phyloP scores from a whole-genome alignment of 2,329 filamentous ascomycete genomes.

The Paraphaeosphaeria sporulosa region DNA sequence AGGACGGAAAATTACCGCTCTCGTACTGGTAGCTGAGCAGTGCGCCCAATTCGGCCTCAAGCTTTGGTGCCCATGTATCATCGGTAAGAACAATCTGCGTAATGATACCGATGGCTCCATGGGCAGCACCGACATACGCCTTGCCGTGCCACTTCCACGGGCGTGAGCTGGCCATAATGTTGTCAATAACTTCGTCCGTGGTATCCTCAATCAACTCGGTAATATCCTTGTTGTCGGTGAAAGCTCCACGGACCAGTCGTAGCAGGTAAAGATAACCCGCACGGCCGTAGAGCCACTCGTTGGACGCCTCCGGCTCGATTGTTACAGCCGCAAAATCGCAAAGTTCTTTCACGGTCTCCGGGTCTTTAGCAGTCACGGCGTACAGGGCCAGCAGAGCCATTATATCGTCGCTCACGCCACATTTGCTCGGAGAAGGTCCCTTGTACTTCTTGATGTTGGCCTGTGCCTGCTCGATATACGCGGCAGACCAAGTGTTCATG shows the following conservation, averaged over 20 bases:
- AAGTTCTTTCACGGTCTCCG: conserved; percentile 58
- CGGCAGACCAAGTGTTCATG: conserved; percentile 58
- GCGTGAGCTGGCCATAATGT: conserved; percentile 63
- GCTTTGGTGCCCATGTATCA: conserved; percentile 60
- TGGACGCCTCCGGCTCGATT: conserved; percentile 56
- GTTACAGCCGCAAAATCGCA: conserved; percentile 60
- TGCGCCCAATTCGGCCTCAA: conserved; percentile 62
- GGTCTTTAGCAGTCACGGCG: conserved; percentile 58
- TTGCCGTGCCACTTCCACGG: conserved; percentile 72
- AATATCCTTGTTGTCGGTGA: conserved; percentile 58
- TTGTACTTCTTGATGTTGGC: conserved; percentile 58
- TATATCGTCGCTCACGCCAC: conserved; percentile 60
- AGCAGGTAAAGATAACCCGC: conserved; percentile 74
- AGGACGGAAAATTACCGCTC: conserved; percentile 70
- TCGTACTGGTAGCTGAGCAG: conserved; percentile 67
- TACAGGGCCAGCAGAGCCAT: conserved; percentile 59
- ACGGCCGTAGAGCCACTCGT: conserved; percentile 72
- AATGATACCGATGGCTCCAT: conserved; percentile 74
- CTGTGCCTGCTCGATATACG: conserved; percentile 60
- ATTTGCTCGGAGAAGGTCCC: conserved; percentile 55
- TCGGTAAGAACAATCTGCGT: conserved; percentile 71
- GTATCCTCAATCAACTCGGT: conserved; percentile 62
- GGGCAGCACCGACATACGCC: conserved; percentile 70
- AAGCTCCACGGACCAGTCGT: conserved; percentile 66
- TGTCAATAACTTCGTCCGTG: conserved; percentile 64